Conservation (phyloP, 139 green algal species). For the Desmodesmus armatus region DNA sequence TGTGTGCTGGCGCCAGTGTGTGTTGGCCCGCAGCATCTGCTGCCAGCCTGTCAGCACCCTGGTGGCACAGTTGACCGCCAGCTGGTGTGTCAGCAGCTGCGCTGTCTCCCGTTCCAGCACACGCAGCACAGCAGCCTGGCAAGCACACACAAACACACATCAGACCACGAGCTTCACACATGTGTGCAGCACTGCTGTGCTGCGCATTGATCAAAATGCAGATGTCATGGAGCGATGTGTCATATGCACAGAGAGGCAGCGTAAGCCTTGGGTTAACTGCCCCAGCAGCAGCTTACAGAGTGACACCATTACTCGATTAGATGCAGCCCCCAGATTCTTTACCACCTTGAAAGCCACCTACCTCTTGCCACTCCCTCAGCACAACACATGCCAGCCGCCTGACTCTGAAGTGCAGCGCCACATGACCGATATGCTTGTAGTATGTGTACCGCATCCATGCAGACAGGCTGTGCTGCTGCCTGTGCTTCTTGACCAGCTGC, state of each 20-base stretch:
- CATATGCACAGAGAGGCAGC: too few relatives aligned
- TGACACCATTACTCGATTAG: too few relatives aligned
- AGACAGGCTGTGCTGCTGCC: background rate
- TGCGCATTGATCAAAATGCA: too few relatives aligned
- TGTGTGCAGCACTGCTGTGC: too few relatives aligned
- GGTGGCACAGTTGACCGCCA: background rate
- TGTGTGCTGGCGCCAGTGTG: background rate
- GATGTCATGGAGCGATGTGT: too few relatives aligned
- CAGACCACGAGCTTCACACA: too few relatives aligned
- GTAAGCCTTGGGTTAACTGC: too few relatives aligned
- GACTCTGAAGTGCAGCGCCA: conserved; percentile 46
- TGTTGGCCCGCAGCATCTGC: background rate
- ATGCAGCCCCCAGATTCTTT: too few relatives aligned
- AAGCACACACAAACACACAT: too few relatives aligned
- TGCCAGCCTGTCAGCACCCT: conserved; percentile 20
- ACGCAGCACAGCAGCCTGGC: conserved; percentile 24
- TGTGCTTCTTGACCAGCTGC: background rate
- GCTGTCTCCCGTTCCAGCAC: background rate
- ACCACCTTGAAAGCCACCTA: too few relatives aligned
- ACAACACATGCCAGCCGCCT: conserved; percentile 37
- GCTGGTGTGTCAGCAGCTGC: conserved; percentile 13
- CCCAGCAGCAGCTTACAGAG: too few relatives aligned
- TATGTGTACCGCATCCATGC: conserved; percentile 15
- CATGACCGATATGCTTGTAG: conserved; percentile 42
- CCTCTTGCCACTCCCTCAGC: conserved; percentile 30